Percentiles rank a stretch among this genome's conserved stretches.
Conservation (phyloP, 2,329 filamentous ascomycete species). For the Diplodia sapinea region DNA sequence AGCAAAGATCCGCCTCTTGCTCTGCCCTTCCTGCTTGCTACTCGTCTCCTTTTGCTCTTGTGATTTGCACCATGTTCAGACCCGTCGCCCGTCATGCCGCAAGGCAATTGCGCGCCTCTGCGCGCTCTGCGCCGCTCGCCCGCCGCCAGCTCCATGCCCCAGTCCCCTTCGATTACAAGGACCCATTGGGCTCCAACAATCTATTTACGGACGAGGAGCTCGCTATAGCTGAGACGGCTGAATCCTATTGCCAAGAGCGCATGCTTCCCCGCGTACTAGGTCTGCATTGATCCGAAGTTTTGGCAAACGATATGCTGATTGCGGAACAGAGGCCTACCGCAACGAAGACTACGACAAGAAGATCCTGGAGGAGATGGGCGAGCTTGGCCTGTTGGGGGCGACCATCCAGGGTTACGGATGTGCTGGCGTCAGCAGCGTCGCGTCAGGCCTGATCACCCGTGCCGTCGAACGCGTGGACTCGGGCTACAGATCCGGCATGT, state of each 20-base stretch:
- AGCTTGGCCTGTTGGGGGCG: slow-evolving; percentile 84
- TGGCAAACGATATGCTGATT: slow-evolving; percentile 5
- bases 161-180: slow-evolving; percentile 82
- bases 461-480: slow-evolving; percentile 91
- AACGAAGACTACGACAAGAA: slow-evolving; percentile 85
- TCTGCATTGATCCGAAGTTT: slow-evolving; percentile 49
- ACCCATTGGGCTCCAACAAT: slow-evolving; percentile 76
- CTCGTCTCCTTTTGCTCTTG: not conserved
- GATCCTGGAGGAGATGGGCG: slow-evolving; percentile 90
- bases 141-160: slow-evolving; percentile 51
- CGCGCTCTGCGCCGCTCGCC: slow-evolving; percentile 37
- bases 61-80: slow-evolving; percentile 50
- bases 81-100: slow-evolving; percentile 47
- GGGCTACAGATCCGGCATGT: slow-evolving; percentile 91
- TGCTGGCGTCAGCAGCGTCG: slow-evolving; percentile 84
- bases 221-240: slow-evolving; percentile 87
- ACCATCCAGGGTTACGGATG: slow-evolving; percentile 88
- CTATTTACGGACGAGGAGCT: slow-evolving; percentile 88
- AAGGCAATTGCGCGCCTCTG: slow-evolving; percentile 47
- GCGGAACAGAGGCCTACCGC: slow-evolving; percentile 74
- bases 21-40: not conserved
- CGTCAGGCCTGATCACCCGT: slow-evolving; percentile 86
- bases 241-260: slow-evolving; percentile 91
- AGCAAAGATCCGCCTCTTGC: slow-evolving; percentile 13
- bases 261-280: slow-evolving; percentile 84